phyloP scores from a whole-genome alignment of 2,329 filamentous ascomycete genomes.

The Aspergillus oerlinghausenensis region DNA sequence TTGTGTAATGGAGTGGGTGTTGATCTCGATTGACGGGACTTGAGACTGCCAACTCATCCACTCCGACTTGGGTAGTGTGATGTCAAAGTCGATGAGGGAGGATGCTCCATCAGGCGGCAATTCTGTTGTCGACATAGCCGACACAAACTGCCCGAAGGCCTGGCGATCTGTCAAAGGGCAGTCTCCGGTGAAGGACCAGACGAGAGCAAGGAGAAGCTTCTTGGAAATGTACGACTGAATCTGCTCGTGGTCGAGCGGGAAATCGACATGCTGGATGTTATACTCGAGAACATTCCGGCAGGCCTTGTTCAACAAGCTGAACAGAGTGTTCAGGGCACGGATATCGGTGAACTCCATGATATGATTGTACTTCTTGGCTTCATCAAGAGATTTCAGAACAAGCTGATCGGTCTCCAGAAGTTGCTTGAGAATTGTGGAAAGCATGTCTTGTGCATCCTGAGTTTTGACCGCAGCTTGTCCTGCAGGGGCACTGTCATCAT shows the following conservation, averaged over 20 bases:
- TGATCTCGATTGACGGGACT: slow-evolving; percentile 91
- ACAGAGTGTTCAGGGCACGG: slow-evolving; percentile 84
- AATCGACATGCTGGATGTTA: slow-evolving; percentile 89
- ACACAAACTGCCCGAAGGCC: slow-evolving; percentile 78
- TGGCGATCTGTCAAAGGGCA: slow-evolving; percentile 87
- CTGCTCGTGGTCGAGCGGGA: slow-evolving; percentile 84
- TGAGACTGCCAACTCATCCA: slow-evolving; percentile 94
- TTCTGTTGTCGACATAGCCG: slow-evolving; percentile 78
- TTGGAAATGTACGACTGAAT: slow-evolving; percentile 86
- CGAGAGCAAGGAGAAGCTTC: slow-evolving; percentile 85
- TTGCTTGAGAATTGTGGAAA: slow-evolving; percentile 72
- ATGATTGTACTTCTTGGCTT: slow-evolving; percentile 76
- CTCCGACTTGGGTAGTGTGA: slow-evolving; percentile 76
- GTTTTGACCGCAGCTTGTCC: slow-evolving; percentile 74
- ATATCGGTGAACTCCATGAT: slow-evolving; percentile 98
- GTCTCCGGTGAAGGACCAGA: slow-evolving; percentile 95
- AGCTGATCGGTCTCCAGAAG: slow-evolving; percentile 77
- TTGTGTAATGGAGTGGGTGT: slow-evolving; percentile 95
- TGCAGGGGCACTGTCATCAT: slow-evolving; percentile 79
- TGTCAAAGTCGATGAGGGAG: slow-evolving; percentile 91
- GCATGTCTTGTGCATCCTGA: slow-evolving; percentile 70
- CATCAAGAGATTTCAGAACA: slow-evolving; percentile 68
- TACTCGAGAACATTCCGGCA: slow-evolving; percentile 93
- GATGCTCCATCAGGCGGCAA: slow-evolving; percentile 72
- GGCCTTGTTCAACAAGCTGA: slow-evolving; percentile 91